A percentile compares a stretch with the other conserved stretches of the same genome.
These are phyloP conservation scores for Buxus sempervirens DNA, from an alignment of 164 flowering plant genomes.

Conservation along the genomic window DNA sequence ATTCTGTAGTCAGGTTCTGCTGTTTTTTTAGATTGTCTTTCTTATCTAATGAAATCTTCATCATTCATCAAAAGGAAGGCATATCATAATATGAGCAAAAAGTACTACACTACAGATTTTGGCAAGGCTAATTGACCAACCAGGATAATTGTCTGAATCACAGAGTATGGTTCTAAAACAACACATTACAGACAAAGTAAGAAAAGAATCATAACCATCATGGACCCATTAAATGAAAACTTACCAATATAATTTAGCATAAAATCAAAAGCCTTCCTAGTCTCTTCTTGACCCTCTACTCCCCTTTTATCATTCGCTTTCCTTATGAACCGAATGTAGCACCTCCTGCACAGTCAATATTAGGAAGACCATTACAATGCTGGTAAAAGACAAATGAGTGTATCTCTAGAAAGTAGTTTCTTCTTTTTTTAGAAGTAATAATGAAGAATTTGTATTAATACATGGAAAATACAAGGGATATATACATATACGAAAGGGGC, in stretches of 20 bases:
- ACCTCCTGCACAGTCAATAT: constrained; percentile 56
- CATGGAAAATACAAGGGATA: too few relatives aligned
- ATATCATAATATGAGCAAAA: too few relatives aligned
- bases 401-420: neutral
- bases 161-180: too few relatives aligned
- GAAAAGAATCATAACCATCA: constrained; percentile 3
- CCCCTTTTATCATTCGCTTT: constrained; percentile 88
- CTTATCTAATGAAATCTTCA: too few relatives aligned
- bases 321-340: constrained; percentile 90
- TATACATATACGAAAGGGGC: too few relatives aligned
- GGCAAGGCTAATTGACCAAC: neutral
- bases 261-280: constrained; percentile 91
- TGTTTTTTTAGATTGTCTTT: too few relatives aligned
- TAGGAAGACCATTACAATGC: constrained; percentile 8
- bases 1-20: too few relatives aligned
- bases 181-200: neutral
- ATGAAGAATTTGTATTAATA: too few relatives aligned
- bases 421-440: too few relatives aligned
- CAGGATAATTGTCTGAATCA: neutral
- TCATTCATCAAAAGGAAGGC: too few relatives aligned
- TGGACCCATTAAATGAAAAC: constrained; percentile 16
- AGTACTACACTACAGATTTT: too few relatives aligned
- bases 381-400: neutral
- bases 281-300: constrained; percentile 86
- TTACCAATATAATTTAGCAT: constrained; percentile 88